Conservation (phyloP, 75 land plant species). For the Adiantum capillusveneris region DNA sequence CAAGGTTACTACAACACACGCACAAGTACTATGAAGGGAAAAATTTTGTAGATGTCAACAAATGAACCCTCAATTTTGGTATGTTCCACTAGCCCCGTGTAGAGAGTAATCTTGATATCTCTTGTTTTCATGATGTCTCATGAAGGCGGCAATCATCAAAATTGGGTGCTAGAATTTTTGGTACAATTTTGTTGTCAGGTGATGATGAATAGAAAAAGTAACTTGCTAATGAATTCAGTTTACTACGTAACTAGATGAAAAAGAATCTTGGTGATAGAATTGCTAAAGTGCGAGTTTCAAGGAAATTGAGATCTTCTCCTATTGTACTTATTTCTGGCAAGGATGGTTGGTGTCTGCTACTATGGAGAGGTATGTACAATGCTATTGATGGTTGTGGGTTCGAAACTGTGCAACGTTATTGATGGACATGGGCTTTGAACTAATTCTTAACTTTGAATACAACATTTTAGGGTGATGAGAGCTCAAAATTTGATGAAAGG, state of each 20-base stretch:
- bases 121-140: too few relatives aligned
- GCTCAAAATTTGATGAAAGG: slow-evolving; percentile 66
- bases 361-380: slow-evolving; percentile 99
- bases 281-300: slow-evolving; percentile 82
- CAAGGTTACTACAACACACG: slow-evolving; percentile 70
- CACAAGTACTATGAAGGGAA: slow-evolving; percentile 85
- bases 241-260: slow-evolving; percentile 94
- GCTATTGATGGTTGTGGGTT: too few relatives aligned
- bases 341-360: slow-evolving; percentile 99
- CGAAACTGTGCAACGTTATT: too few relatives aligned
- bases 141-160: too few relatives aligned
- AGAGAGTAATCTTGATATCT: too few relatives aligned
- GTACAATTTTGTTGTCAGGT: slow-evolving; percentile 5
- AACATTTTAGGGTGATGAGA: slow-evolving; percentile 78
- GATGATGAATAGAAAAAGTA: slow-evolving; percentile 77
- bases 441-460: slow-evolving; percentile 2
- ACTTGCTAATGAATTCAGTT: slow-evolving; percentile 68
- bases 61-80: slow-evolving; percentile 92
- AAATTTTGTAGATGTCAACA: slow-evolving; percentile 91
- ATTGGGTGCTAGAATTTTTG: neutral
- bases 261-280: slow-evolving; percentile 83
- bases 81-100: too few relatives aligned
- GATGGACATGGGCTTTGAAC: neutral
- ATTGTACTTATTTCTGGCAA: slow-evolving; percentile 95
- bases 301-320: slow-evolving; percentile 79